These are phyloP conservation scores for Rhodotorula sp. DNA, from an alignment of 1,284 basidiomycete genomes.

Conservation along the genomic window DNA sequence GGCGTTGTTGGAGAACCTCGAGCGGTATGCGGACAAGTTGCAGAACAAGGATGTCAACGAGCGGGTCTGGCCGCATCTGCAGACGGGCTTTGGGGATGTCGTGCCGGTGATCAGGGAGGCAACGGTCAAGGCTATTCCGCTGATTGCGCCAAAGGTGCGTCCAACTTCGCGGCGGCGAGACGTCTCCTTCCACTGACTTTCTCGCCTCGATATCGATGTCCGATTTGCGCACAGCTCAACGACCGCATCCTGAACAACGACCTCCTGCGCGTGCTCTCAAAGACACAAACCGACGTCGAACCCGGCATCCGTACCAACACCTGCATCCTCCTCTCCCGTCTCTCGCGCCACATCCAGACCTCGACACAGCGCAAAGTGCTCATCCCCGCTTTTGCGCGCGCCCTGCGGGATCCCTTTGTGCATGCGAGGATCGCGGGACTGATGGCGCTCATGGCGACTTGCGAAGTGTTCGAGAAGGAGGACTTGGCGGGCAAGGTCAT, in stretches of 20 bases:
- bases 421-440: constrained; percentile 91
- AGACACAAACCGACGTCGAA: constrained; percentile 87
- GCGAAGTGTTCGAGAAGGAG: constrained; percentile 82
- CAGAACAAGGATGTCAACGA: constrained; percentile 81
- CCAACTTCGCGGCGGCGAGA: neutral
- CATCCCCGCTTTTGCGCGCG: constrained; percentile 88
- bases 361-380: constrained; percentile 93
- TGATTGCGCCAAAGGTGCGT: constrained; percentile 76
- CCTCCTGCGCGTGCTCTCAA: constrained; percentile 84
- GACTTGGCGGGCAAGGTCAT: constrained; percentile 88
- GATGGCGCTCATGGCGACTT: constrained; percentile 94
- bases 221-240: constrained; percentile 59
- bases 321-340: constrained; percentile 88
- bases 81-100: constrained; percentile 93
- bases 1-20: constrained; percentile 82
- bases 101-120: constrained; percentile 91
- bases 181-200: no score
- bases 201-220: neutral
- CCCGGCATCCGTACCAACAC: constrained; percentile 96
- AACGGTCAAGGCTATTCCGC: constrained; percentile 81
- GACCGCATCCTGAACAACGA: constrained; percentile 97
- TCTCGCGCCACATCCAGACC: constrained; percentile 78
- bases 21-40: constrained; percentile 80
- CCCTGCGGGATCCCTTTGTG: constrained; percentile 86
- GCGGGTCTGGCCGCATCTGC: constrained; percentile 89